phyloP scores from a whole-genome alignment of 805 yeast species.

The Metschnikowia kofuensis region DNA sequence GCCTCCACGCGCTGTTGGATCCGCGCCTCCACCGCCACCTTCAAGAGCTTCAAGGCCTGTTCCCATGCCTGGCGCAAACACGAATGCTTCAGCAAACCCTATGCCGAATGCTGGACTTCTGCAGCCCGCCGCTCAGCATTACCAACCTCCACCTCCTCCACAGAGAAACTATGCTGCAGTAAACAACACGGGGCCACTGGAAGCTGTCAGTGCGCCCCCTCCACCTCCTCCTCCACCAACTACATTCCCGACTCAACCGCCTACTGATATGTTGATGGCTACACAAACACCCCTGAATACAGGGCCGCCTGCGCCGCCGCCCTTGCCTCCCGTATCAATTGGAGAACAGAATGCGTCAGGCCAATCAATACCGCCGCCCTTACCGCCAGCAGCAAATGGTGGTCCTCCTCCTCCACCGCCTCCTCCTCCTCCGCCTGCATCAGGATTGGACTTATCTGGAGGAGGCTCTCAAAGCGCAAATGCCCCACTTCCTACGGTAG shows the following conservation, averaged over 20 bases:
- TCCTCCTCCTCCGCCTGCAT: slow-evolving; percentile 18
- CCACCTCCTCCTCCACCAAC: slow-evolving; percentile 20
- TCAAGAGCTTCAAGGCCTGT: slow-evolving; percentile 22
- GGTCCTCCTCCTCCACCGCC: slow-evolving; percentile 13
- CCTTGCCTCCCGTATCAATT: slow-evolving; percentile 16
- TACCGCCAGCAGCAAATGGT: slow-evolving; percentile 1
- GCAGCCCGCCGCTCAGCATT: slow-evolving; percentile 10
- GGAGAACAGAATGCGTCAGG: slow-evolving; percentile 7
- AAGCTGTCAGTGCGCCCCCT: slow-evolving; percentile 1
- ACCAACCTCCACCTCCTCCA: slow-evolving; percentile 13
- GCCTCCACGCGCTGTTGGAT: slow-evolving; percentile 18
- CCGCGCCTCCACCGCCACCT: slow-evolving; percentile 32
- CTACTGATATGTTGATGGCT: slow-evolving; percentile 17
- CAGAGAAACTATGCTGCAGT: slow-evolving; percentile 23
- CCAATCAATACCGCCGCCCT: slow-evolving; percentile 30
- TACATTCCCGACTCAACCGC: slow-evolving; percentile 20
- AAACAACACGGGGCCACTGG: slow-evolving; percentile 11
- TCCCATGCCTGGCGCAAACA: slow-evolving; percentile 11
- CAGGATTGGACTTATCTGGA: not conserved
- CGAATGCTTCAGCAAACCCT: no score
- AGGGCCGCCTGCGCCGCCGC: slow-evolving; percentile 17
- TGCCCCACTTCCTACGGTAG: slow-evolving; percentile 35
- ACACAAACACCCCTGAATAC: slow-evolving; percentile 9
- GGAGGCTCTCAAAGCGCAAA: slow-evolving; percentile 8
- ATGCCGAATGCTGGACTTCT: not conserved